A percentile compares a stretch with the other conserved stretches of the same genome.
Conservation (phyloP, 2,329 filamentous ascomycete genomes). For the Scedosporium boydii region DNA sequence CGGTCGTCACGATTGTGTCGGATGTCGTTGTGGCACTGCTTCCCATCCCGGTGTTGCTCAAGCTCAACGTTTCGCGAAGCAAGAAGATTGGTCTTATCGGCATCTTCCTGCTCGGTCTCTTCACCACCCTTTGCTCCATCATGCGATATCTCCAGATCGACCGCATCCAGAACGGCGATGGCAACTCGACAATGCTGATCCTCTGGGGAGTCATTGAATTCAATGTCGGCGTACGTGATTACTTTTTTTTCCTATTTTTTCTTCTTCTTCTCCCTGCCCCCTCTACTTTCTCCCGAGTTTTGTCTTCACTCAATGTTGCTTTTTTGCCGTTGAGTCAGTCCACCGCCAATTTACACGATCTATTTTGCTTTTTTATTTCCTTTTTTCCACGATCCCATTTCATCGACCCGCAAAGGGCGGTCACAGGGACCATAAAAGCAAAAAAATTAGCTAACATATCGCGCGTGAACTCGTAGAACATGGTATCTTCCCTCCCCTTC, state of each 20-base stretch:
- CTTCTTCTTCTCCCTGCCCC: not conserved
- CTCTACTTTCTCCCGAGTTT: not conserved
- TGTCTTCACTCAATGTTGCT: not conserved
- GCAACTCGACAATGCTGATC: constrained; percentile 46
- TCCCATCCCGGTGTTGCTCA: constrained; percentile 38
- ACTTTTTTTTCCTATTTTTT: not conserved
- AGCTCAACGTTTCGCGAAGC: constrained; percentile 34
- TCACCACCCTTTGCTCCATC: constrained; percentile 45
- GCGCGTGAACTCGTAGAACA: constrained; percentile 24
- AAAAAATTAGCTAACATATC: not conserved
- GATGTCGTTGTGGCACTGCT: constrained; percentile 39
- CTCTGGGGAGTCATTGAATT: constrained; percentile 49
- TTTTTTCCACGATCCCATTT: not conserved
- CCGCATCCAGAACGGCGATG: constrained; percentile 37
- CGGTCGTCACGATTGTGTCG: constrained; percentile 39
- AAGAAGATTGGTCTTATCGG: constrained; percentile 41
- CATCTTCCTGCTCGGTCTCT: constrained; percentile 43
- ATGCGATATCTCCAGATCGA: constrained; percentile 42
- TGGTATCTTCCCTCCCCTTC: constrained; percentile 36
- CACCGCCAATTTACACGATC: not conserved
- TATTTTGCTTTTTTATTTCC: not conserved
- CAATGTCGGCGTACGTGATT: constrained; percentile 39
- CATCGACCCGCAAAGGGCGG: not conserved
- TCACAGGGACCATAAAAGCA: not conserved
- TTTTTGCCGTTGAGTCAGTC: not conserved